phyloP scores from a whole-genome alignment of 495 filamentous ascomycete species.

The Aspergillus homomorphus region DNA sequence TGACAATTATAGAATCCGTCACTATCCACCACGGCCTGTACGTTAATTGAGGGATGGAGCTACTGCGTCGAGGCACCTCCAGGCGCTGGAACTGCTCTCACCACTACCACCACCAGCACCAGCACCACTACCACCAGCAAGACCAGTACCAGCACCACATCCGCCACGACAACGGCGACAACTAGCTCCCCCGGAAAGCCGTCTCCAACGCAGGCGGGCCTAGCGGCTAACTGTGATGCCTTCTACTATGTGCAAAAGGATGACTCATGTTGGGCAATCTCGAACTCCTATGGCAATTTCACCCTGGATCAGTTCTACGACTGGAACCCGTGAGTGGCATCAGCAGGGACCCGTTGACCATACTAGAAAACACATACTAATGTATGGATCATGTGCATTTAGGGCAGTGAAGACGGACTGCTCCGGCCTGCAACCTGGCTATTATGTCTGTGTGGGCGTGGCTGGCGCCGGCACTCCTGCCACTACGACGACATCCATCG shows the following conservation, averaged over 20 bases:
- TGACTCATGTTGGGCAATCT: slow-evolving; percentile 3
- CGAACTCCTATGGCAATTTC: not conserved
- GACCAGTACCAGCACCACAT: slow-evolving; percentile 9
- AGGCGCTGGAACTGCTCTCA: not conserved
- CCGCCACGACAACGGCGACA: slow-evolving; percentile 7
- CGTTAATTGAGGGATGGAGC: slow-evolving; percentile 13
- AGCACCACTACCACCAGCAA: not conserved
- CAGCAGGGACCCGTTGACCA: too few species aligned
- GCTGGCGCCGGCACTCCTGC: too few species aligned
- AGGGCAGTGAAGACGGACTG: not conserved
- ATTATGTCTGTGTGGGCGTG: slow-evolving; percentile 10
- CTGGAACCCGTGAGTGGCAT: slow-evolving; percentile 13
- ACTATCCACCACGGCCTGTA: not conserved
- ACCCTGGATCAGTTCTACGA: slow-evolving; percentile 8
- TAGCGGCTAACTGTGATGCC: slow-evolving; percentile 16
- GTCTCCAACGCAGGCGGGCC: slow-evolving; percentile 22
- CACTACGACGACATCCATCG: not conserved
- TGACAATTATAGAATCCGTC: slow-evolving; percentile 15
- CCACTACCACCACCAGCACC: not conserved
- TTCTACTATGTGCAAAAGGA: slow-evolving; percentile 16
- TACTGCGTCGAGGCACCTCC: slow-evolving; percentile 14
- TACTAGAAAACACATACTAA: too few species aligned
- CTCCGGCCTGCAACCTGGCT: slow-evolving; percentile 5
- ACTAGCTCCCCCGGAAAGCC: slow-evolving; percentile 9
- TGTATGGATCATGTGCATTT: not conserved